phyloP scores from a whole-genome alignment of 768 basidiomycete species.

The Xerocomellus chrysenteron region DNA sequence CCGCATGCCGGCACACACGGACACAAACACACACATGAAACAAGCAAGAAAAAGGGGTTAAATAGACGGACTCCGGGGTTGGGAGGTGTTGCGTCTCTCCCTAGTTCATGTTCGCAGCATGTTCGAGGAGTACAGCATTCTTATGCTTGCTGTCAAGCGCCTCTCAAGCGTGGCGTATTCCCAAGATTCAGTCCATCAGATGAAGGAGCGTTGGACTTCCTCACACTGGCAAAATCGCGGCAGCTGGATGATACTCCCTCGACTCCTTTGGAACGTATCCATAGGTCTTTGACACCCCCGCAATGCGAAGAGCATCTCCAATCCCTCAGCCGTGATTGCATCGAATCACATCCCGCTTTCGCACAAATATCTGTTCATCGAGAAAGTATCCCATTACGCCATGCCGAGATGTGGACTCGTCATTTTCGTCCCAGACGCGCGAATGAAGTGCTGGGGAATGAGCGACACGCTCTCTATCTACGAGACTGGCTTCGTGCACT shows the following conservation, averaged over 20 bases:
- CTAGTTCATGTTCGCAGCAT: slow-evolving; percentile 54
- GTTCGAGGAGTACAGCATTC: slow-evolving; percentile 55
- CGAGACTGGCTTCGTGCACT: slow-evolving; percentile 79
- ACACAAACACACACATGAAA: background rate
- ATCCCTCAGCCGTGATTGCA: slow-evolving; percentile 18
- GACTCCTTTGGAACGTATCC: background rate
- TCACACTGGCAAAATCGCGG: slow-evolving; percentile 5
- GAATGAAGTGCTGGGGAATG: slow-evolving; percentile 77
- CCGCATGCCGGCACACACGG: slow-evolving; percentile 1
- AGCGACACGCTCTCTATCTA: slow-evolving; percentile 64
- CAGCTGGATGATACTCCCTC: background rate
- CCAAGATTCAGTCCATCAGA: slow-evolving; percentile 1
- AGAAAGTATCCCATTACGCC: slow-evolving; percentile 17
- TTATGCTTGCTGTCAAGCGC: slow-evolving; percentile 23
- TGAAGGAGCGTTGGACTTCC: slow-evolving; percentile 17
- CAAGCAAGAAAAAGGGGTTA: slow-evolving; percentile 2
- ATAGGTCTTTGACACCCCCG: slow-evolving; percentile 8
- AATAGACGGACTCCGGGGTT: slow-evolving; percentile 1
- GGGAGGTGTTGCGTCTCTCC: slow-evolving; percentile 42
- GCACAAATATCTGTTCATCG: slow-evolving; percentile 35
- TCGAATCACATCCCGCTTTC: slow-evolving; percentile 50
- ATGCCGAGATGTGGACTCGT: slow-evolving; percentile 60
- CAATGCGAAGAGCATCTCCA: slow-evolving; percentile 18
- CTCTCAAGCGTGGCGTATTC: slow-evolving; percentile 7
- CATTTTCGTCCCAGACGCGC: slow-evolving; percentile 76